Evolutionary conservation across 2,329 filamentous ascomycete species (phyloP).

Genomic region (Claviceps humidiphila): DNA sequence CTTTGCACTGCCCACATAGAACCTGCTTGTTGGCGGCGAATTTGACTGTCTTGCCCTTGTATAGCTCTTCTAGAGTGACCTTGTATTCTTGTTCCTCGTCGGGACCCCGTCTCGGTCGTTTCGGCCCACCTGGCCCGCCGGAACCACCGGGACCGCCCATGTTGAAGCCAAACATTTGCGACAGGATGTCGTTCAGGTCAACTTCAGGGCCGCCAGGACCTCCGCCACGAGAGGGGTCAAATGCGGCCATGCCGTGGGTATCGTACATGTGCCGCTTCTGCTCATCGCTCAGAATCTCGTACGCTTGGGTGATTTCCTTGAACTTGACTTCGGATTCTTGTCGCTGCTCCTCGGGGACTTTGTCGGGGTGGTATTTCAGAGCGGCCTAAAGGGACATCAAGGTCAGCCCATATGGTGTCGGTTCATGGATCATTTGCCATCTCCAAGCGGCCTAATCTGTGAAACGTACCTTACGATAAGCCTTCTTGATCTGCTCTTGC

Average conservation of each 20-base stretch:
- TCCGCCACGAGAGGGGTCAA: slow-evolving; percentile 61
- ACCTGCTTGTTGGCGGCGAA: slow-evolving; percentile 93
- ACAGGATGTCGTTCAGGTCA: slow-evolving; percentile 84
- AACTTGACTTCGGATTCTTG: slow-evolving; percentile 81
- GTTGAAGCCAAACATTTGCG: slow-evolving; percentile 80
- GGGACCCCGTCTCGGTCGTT: slow-evolving; percentile 55
- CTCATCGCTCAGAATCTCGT: slow-evolving; percentile 95
- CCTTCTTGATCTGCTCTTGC: slow-evolving; percentile 81
- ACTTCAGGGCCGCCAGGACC: slow-evolving; percentile 55
- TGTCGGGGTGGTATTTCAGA: slow-evolving; percentile 84
- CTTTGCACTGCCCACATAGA: slow-evolving; percentile 76
- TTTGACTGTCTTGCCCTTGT: slow-evolving; percentile 97
- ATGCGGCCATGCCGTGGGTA: slow-evolving; percentile 87
- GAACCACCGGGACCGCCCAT: slow-evolving; percentile 34
- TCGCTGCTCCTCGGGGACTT: slow-evolving; percentile 76
- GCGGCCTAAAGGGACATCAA: slow-evolving; percentile 48
- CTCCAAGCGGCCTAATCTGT: too few relatives aligned
- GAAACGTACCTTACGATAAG: slow-evolving; percentile 74
- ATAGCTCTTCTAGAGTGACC: slow-evolving; percentile 84
- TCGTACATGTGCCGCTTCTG: slow-evolving; percentile 89
- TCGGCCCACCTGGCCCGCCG: slow-evolving; percentile 39
- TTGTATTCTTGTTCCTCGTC: slow-evolving; percentile 87
- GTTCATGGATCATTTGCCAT: too few relatives aligned
- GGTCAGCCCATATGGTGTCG: background rate
- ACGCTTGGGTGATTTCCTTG: slow-evolving; percentile 85